Base-by-base conservation (phyloP, 306 rosid species). In the Elaeagnus macrophylla region DNA sequence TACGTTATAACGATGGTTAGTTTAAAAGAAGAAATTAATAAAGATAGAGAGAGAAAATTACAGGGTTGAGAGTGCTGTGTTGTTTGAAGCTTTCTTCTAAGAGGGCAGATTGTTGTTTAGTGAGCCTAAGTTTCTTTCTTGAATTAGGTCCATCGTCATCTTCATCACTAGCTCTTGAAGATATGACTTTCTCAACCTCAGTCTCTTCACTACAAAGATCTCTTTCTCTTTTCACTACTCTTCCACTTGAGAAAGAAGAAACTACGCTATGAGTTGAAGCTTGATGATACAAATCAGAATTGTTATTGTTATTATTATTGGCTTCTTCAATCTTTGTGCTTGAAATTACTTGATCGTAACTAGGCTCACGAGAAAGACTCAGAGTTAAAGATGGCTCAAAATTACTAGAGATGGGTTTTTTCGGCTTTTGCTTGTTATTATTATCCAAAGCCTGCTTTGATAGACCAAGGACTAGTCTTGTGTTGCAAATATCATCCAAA, bases 101-200 rank as follows among this genome's bases (percentile, higher is more conserved):
- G 35, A 81, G 39, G 43, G 75, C 75, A 3, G 97, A 78, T 71
- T 91, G 97, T 50, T 86, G 46, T 75, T 84, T 84, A 15, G 85
- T 78, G 54, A 91, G 89, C 71, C 96, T 75, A 16, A 91, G 95
- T 69, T 91, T 91, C 82, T 91, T 91, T 64, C 84, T 76, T 5
- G 81, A 73, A 67, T 70, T 70, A 55, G 75, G 79, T 32, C 65
- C 70, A 18, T 51, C 71, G 40, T 52, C 67, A 16, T 72, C 83
- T 11, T 65, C 80, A 58, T 66, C 71, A 14, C 48, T 75, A n/a
- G 56, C 54, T 51, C 62, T 73, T 50, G 72, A 63, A 60, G 43
- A 52, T 25, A 25, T 25, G 38, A 42, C 39, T 48, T 57, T 71
- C 48, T 81, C 80, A 37, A 51, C 40, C 42, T 75, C 82, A 0